Evolutionary conservation across 225 moss, liverwort and hornwort species (phyloP).

Genomic region (Polytrichum formosum): DNA sequence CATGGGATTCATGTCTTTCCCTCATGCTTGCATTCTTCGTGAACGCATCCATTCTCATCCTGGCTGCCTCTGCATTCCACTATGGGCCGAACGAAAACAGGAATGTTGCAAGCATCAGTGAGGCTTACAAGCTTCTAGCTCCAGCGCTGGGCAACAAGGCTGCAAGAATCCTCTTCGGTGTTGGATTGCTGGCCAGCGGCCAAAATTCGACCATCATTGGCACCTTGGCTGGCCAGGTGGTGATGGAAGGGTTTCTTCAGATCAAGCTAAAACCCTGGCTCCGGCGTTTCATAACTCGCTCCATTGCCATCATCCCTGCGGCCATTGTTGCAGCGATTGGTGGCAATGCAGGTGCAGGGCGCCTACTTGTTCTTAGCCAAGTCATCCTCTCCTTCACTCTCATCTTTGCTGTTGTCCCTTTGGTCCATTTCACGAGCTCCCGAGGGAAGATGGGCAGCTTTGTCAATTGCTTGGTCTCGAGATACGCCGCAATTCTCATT

Average conservation of each 20-base stretch:
- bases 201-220: constrained; percentile 93
- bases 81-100: constrained; percentile 52
- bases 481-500: constrained; percentile 20
- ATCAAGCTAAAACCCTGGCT: constrained; percentile 80
- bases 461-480: constrained; percentile 41
- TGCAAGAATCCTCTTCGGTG: constrained; percentile 74
- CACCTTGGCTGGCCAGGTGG: constrained; percentile 80
- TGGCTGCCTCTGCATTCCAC: constrained; percentile 81
- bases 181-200: constrained; percentile 76
- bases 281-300: constrained; percentile 66
- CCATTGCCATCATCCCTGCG: constrained; percentile 78
- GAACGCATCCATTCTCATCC: constrained; percentile 73
- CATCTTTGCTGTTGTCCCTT: constrained; percentile 80
- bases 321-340: constrained; percentile 71
- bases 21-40: constrained; percentile 90
- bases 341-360: constrained; percentile 73
- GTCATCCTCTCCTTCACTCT: constrained; percentile 82
- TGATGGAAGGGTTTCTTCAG: constrained; percentile 92
- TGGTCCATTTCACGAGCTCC: constrained; percentile 90
- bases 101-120: constrained; percentile 65
- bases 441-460: constrained; percentile 83
- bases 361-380: constrained; percentile 79
- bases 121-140: constrained; percentile 72
- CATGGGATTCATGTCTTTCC: constrained; percentile 74
- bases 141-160: constrained; percentile 68